phyloP scores from a whole-genome alignment of 257 asterid species.

The Penstemon barbatus region DNA sequence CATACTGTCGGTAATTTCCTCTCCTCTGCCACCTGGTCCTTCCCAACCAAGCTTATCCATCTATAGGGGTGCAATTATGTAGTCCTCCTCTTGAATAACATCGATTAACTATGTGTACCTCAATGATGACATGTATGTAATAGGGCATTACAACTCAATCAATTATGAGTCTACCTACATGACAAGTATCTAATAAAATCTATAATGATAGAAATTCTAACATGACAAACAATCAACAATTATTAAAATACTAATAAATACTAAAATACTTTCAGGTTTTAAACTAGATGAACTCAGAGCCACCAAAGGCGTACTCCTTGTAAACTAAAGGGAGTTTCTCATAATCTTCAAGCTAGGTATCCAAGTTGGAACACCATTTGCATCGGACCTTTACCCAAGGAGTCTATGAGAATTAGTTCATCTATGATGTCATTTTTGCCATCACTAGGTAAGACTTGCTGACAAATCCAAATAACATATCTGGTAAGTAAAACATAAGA shows the following conservation, averaged over 20 bases:
- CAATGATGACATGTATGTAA: neutral
- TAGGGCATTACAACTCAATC: too few relatives aligned
- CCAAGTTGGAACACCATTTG: neutral
- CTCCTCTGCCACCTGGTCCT: neutral
- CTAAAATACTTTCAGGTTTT: neutral
- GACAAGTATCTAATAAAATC: too few relatives aligned
- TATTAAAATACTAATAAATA: neutral
- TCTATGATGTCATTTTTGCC: too few relatives aligned
- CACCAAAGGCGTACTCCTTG: neutral
- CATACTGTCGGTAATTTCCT: constrained; percentile 1
- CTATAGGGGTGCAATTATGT: neutral
- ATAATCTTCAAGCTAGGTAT: constrained; percentile 7
- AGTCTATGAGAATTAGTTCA: neutral
- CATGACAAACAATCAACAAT: neutral
- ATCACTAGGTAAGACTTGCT: neutral
- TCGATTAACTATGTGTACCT: neutral
- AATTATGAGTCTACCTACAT: too few relatives aligned
- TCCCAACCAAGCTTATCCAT: constrained; percentile 17
- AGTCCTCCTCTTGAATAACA: neutral
- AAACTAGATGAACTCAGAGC: neutral
- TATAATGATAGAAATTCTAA: neutral
- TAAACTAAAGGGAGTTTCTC: constrained; percentile 2
- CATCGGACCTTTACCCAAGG: constrained; percentile 1
- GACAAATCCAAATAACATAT: constrained; percentile 18
- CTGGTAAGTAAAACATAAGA: neutral